A percentile compares a stretch with the other conserved stretches of the same genome.
phyloP scores from a whole-genome alignment of 768 basidiomycete genomes.

The Chalciporus sphaerocephalus region DNA sequence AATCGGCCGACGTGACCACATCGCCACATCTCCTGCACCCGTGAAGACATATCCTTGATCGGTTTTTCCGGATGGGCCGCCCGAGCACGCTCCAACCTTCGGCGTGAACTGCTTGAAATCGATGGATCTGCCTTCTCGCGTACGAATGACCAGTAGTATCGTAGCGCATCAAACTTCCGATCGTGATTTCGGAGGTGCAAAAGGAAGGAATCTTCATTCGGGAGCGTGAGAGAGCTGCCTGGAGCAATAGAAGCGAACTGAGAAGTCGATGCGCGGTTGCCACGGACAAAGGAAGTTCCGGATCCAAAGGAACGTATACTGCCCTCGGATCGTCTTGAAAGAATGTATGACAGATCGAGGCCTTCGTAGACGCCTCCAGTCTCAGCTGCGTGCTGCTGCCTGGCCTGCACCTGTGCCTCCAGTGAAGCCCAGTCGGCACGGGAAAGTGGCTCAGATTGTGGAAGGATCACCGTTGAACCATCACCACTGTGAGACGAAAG shows the following conservation, averaged over 20 bases:
- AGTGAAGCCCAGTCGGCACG: constrained; percentile 51
- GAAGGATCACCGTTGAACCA: constrained; percentile 31
- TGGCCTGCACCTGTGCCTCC: constrained; percentile 37
- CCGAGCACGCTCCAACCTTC: constrained; percentile 18
- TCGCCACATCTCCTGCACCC: constrained; percentile 59
- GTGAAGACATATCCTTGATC: constrained; percentile 18
- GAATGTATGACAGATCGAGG: constrained; percentile 44
- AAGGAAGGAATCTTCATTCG: constrained; percentile 39
- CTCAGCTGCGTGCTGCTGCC: constrained; percentile 13
- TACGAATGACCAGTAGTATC: constrained; percentile 56
- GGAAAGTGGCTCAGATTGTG: constrained; percentile 42
- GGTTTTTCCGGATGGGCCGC: constrained; percentile 9
- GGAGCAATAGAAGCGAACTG: constrained; percentile 22
- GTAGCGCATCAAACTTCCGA: constrained; percentile 40
- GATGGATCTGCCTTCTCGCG: constrained; percentile 45
- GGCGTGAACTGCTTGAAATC: constrained; percentile 18
- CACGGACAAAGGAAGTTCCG: constrained; percentile 17
- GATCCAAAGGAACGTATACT: constrained; percentile 31
- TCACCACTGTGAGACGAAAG: constrained; percentile 19
- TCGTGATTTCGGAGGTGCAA: constrained; percentile 36
- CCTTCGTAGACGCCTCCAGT: constrained; percentile 27
- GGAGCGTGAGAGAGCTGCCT: constrained; percentile 34
- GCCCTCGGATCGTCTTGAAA: constrained; percentile 33
- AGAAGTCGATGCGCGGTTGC: constrained; percentile 20
- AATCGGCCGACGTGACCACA: constrained; percentile 61